Evolutionary conservation across 2,329 filamentous ascomycete species (phyloP).

Genomic region (Cyphellophora attinorum): DNA sequence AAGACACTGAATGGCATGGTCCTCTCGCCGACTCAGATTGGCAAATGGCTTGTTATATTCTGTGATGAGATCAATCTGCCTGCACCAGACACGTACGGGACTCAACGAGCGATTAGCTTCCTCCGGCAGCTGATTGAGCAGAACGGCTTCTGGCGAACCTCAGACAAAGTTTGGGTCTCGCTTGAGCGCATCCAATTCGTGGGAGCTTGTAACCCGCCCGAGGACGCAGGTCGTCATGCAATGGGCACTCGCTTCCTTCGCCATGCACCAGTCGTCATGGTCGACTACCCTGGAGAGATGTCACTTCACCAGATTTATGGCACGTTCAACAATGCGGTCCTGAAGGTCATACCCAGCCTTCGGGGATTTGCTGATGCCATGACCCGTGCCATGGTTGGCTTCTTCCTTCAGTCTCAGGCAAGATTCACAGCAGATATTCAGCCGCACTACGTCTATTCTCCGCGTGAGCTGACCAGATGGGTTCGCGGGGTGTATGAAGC

Average conservation of each 20-base stretch:
- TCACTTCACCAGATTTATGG: conserved; percentile 97
- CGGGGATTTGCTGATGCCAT: conserved; percentile 89
- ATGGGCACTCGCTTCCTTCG: conserved; percentile 89
- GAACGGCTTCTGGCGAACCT: conserved; percentile 97
- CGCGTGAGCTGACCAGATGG: conserved; percentile 96
- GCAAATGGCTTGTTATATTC: conserved; percentile 95
- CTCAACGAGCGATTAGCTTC: conserved; percentile 95
- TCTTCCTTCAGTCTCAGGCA: conserved; percentile 90
- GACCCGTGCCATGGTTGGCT: conserved; percentile 93
- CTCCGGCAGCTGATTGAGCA: conserved; percentile 94
- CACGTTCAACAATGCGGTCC: conserved; percentile 89
- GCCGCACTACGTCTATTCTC: conserved; percentile 98
- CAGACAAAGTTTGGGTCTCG: conserved; percentile 95
- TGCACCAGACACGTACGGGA: conserved; percentile 93
- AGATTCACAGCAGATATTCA: conserved; percentile 94
- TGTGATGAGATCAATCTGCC: conserved; percentile 99
- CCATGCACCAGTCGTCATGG: conserved; percentile 98
- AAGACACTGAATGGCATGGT: conserved; percentile 96
- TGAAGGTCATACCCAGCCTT: conserved; percentile 94
- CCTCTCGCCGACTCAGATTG: conserved; percentile 91
- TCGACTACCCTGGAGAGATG: conserved; percentile 93
- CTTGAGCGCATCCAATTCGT: conserved; percentile 98
- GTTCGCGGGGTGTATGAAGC: conserved; percentile 96
- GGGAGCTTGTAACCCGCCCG: conserved; percentile 95
- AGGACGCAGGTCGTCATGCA: conserved; percentile 90